Percentiles rank a stretch among this genome's conserved stretches.
Evolutionary conservation across 2,329 filamentous ascomycete species (phyloP).

Genomic region (Trichophyton schoenleinii): DNA sequence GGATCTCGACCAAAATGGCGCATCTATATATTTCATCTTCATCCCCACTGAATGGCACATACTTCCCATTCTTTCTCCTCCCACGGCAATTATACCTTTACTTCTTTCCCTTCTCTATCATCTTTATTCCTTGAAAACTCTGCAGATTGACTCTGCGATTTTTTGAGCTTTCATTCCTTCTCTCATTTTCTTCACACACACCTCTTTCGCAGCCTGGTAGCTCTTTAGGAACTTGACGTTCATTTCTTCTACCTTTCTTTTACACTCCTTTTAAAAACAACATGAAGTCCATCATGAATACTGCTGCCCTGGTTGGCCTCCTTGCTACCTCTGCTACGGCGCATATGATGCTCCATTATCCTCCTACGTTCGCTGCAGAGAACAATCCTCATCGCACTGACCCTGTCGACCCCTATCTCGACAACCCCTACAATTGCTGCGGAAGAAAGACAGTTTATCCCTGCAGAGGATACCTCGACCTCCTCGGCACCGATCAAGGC

Average conservation of each 20-base stretch:
- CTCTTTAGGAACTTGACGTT: background rate
- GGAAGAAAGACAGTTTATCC: slow-evolving; percentile 25
- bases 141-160: background rate
- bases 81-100: background rate
- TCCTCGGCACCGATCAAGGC: slow-evolving; percentile 34
- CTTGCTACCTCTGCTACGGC: slow-evolving; percentile 12
- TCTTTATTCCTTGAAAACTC: background rate
- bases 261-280: background rate
- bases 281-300: background rate
- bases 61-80: background rate
- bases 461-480: slow-evolving; percentile 34
- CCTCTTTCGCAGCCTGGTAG: background rate
- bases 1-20: background rate
- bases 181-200: background rate
- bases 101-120: background rate
- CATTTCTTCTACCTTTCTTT: background rate
- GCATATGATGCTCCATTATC: slow-evolving; percentile 35
- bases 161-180: slow-evolving; percentile 3
- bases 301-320: background rate
- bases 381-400: slow-evolving; percentile 33
- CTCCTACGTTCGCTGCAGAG: slow-evolving; percentile 32
- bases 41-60: background rate
- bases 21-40: background rate
- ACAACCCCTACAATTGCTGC: slow-evolving; percentile 37
- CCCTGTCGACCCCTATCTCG: slow-evolving; percentile 26